Evolutionary conservation across 225 moss, liverwort and hornwort genomes (phyloP).

Genomic region (Marchantia paleacea): DNA sequence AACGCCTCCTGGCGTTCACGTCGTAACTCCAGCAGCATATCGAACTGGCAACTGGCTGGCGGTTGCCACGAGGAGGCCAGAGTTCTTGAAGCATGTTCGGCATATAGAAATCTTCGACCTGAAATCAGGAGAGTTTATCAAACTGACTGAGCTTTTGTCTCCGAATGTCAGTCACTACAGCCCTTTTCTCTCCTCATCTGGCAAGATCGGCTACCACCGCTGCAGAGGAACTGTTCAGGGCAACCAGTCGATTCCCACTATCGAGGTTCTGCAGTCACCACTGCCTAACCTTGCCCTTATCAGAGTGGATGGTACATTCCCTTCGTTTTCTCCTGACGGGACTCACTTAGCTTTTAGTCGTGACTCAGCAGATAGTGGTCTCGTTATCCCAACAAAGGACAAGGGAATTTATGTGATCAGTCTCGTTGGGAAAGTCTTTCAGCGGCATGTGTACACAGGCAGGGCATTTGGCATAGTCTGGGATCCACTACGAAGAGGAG

Average conservation of each 20-base stretch:
- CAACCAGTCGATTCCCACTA: neutral
- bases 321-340: slow-evolving; percentile 44
- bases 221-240: slow-evolving; percentile 33
- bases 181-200: slow-evolving; percentile 44
- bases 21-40: slow-evolving; percentile 53
- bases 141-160: slow-evolving; percentile 36
- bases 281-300: slow-evolving; percentile 28
- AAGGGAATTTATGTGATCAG: slow-evolving; percentile 27
- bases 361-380: neutral
- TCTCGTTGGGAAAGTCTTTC: slow-evolving; percentile 22
- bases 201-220: slow-evolving; percentile 42
- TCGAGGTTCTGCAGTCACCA: slow-evolving; percentile 25
- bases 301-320: slow-evolving; percentile 42
- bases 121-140: slow-evolving; percentile 26
- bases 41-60: slow-evolving; percentile 40
- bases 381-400: slow-evolving; percentile 14
- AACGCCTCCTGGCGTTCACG: slow-evolving; percentile 50
- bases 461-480: slow-evolving; percentile 39
- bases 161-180: slow-evolving; percentile 36
- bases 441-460: slow-evolving; percentile 28
- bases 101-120: slow-evolving; percentile 48
- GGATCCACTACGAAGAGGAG: slow-evolving; percentile 37
- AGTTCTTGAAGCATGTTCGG: slow-evolving; percentile 19
- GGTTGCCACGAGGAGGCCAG: slow-evolving; percentile 44
- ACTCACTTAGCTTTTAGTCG: slow-evolving; percentile 36